These are phyloP conservation scores for Ceratobasidium theobromae DNA, from an alignment of 1,284 basidiomycete genomes.

Conservation along the genomic window DNA sequence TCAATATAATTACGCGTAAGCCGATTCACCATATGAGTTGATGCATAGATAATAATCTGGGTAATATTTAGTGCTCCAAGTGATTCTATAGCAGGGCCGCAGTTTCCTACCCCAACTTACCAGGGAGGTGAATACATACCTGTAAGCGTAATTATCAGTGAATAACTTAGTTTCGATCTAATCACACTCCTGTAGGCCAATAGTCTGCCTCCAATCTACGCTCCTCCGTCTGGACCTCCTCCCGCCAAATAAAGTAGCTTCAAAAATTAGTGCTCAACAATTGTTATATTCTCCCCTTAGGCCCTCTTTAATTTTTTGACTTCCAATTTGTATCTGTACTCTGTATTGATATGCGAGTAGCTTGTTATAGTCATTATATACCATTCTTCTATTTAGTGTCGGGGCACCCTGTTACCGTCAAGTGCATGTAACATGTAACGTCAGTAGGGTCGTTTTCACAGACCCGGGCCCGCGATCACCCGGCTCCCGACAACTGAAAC, in stretches of 20 bases:
- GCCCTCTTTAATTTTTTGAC: background rate
- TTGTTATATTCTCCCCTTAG: background rate
- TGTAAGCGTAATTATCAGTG: background rate
- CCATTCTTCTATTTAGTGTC: background rate
- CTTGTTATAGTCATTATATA: background rate
- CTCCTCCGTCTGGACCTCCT: constrained; percentile 26
- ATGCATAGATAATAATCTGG: background rate
- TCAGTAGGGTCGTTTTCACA: background rate
- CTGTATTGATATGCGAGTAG: background rate
- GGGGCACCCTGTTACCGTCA: background rate
- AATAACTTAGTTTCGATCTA: background rate
- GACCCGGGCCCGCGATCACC: background rate
- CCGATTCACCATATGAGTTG: background rate
- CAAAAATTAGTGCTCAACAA: background rate
- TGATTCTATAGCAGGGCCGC: background rate
- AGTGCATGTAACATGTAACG: background rate
- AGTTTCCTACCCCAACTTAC: constrained; percentile 13
- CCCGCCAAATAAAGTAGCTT: background rate
- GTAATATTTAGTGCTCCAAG: background rate
- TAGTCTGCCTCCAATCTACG: constrained; percentile 19
- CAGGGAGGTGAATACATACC: constrained; percentile 20
- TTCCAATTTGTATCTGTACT: background rate
- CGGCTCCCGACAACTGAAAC: background rate
- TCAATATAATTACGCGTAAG: background rate
- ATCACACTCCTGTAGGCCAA: background rate